Evolutionary conservation across 805 yeast species (phyloP).

Genomic region (Pichia deserticola): DNA sequence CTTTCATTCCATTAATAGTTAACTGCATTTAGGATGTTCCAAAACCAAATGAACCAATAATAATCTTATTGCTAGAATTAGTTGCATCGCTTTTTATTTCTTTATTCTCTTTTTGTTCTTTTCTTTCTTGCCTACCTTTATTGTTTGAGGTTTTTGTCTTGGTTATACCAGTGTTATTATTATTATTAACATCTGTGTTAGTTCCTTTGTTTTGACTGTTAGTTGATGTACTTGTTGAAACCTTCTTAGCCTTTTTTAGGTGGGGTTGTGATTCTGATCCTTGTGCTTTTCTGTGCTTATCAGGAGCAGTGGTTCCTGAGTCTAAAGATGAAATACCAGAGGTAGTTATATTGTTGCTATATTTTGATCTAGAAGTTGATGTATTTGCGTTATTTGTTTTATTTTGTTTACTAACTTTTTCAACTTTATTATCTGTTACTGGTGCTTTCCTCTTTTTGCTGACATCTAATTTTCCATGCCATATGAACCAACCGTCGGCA

Average conservation of each 20-base stretch:
- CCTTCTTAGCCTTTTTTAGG: not conserved
- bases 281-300: not conserved
- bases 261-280: not conserved
- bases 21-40: not conserved
- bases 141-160: no score
- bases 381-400: not conserved
- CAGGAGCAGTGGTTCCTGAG: not conserved
- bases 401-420: slow-evolving; percentile 11
- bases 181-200: not conserved
- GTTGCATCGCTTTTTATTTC: no score
- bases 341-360: not conserved
- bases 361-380: not conserved
- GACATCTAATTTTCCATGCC: slow-evolving; percentile 83
- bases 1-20: no score
- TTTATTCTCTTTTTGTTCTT: no score
- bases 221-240: no score
- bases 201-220: no score
- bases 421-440: not conserved
- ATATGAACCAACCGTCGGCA: slow-evolving; percentile 92
- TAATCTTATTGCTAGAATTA: not conserved
- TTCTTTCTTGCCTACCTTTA: no score
- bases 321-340: no score
- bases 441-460: slow-evolving; percentile 25
- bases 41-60: slow-evolving; percentile 9
- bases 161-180: no score